Evolutionary conservation across 2,329 filamentous ascomycete genomes (phyloP).

Genomic region (Pseudopithomyces maydicus): DNA sequence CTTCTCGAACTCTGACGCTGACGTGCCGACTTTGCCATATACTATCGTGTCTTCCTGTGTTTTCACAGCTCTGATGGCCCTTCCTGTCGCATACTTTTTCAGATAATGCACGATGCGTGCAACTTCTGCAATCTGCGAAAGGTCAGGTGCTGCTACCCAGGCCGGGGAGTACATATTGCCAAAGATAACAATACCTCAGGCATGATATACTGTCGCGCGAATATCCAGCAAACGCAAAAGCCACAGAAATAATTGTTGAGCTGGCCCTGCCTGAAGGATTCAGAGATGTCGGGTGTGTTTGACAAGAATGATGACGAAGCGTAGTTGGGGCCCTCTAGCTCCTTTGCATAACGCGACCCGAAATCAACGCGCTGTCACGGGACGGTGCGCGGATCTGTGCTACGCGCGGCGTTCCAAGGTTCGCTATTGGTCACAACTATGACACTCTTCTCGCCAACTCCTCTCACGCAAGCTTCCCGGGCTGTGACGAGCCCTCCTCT

Average conservation of each 20-base stretch:
- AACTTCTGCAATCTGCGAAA: conserved; percentile 60
- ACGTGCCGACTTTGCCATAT: conserved; percentile 89
- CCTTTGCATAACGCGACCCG: conserved; percentile 18
- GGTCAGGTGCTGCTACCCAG: conserved; percentile 12
- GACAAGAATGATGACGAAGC: not conserved
- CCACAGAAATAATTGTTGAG: not conserved
- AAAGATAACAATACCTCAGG: conserved; percentile 38
- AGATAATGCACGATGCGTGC: conserved; percentile 87
- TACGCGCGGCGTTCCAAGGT: conserved; percentile 6
- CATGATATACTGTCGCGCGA: conserved; percentile 24
- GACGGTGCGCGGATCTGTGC: conserved; percentile 18
- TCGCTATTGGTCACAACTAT: conserved; percentile 23
- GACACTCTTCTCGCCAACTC: not conserved
- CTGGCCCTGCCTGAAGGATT: not conserved
- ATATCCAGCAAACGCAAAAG: not conserved
- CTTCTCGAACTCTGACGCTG: conserved; percentile 72
- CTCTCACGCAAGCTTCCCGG: not conserved
- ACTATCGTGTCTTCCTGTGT: conserved; percentile 81
- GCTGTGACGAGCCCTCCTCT: not conserved
- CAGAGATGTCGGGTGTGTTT: not conserved
- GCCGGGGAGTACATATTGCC: not conserved
- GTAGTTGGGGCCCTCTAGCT: conserved; percentile 15
- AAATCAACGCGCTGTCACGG: conserved; percentile 33
- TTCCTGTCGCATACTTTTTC: conserved; percentile 80
- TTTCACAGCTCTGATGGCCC: conserved; percentile 71